Base-by-base conservation (phyloP, 768 basidiomycete genomes). In the Phylloporus rhodoxanthus region DNA sequence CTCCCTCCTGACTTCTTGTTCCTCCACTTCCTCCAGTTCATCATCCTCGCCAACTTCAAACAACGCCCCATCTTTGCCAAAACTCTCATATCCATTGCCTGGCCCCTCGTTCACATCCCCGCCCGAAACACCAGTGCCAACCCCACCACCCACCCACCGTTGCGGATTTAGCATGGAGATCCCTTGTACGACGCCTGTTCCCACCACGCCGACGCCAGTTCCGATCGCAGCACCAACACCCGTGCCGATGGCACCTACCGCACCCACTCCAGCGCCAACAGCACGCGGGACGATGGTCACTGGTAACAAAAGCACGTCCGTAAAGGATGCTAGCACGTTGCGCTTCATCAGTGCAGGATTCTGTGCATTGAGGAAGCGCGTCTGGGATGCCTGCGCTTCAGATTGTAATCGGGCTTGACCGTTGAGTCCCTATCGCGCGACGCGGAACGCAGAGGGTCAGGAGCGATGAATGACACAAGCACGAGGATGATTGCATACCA, bases 261-360 rank as follows among this genome's bases (percentile, higher is more conserved):
- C 70, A 10, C 84, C 82, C 1, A 87, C 87, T 0, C 85, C 83
- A 3, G 83, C 82, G 17, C 84, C 83, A 5, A 79, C 78, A 1
- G 85, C 82, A 13, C 88, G 82, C 0, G 95, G 95, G 2, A 98
- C 93, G 64, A 98, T 95, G 1, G 94, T 96, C 15, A 99, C 96
- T 0, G 96, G 95, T 0, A 98, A 73, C 0, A 98, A 72, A 6
- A 99, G 81, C 1, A 91, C 78, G 52, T 89, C 85, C 2, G 89
- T 88, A 67, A 99, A 98, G 0, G 91, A 89, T 0, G 91, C 86
- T 1, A 98, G 77, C 8, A 98, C 89, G 57, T 87, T 96, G 36
- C 91, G 83, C 61, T 99, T 99, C 51, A 94, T 81, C 53, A 82
- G 81, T 1, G 91, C 91, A 0, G 95, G 95, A 60, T 97, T 95